Base-by-base conservation (phyloP, 2,329 filamentous ascomycete genomes). In the Talaromyces sp. region DNA sequence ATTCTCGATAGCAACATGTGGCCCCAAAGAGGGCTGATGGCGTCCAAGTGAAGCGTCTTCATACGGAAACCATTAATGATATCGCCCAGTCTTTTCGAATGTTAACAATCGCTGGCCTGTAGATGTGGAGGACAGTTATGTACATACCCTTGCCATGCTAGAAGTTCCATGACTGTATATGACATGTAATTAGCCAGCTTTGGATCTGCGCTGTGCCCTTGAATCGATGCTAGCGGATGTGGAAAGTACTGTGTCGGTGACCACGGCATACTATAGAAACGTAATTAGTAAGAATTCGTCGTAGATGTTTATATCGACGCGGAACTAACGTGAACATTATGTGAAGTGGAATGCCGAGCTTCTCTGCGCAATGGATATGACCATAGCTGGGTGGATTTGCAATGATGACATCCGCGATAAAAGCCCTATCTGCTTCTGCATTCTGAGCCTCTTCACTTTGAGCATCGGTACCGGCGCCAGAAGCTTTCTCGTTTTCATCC, bases 371-470 rank as follows among this genome's bases (percentile, higher is more conserved):
- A 59, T 81, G 79, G 3, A 81, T 71, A 64, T 82, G 80, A 0
- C 77, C 79, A 67, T 81, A 79, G 1, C 74, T 78, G 0, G 79
- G 79, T 0, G 80, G 80, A 55, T 82, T 82, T 1, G 80, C 80
- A 57, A 82, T 81, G 41, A 82, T 82, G 1, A 74, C 74, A 52
- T 82, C 77, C 2, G 80, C 80, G n/a, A 82, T 70, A 62, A 83
- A 83, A 2, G 79, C 77, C 19, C 28, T 5, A 7, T 36, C 11
- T 5, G 2, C n/a, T 28, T 28, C 25, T 7, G 25, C 25, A 17
- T 53, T n/a, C 19, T 53, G 15, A 11, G 9, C 15, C 3, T 28
- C 25, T 28, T 28, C 25, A 28, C 25, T 28, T 28, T 28, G 25
- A 9, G 50, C 4, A 36, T 39, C 31, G 15, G 33, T 39, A 4